Base-by-base conservation (phyloP, 1,139 yeast species). In the Yamadazyma membranifaciens region DNA sequence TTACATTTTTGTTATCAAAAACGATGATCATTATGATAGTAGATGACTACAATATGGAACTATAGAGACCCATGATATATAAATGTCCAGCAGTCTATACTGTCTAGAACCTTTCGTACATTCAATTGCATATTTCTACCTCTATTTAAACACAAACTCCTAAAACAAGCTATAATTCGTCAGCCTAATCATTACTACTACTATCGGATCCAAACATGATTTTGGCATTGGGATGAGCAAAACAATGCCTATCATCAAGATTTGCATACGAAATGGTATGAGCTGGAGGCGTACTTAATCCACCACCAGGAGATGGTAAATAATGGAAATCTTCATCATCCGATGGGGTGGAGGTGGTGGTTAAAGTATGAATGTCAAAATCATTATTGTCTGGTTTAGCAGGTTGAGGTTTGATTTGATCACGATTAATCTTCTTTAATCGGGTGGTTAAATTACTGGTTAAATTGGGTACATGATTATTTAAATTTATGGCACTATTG, bases 191-290 rank as follows among this genome's bases (percentile, higher is more conserved):
- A 25, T 14, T 20, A 24, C 35, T 36, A 24, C 35, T 36, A n/a
- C 12, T 17, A 17, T 37, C 40, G 9, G 40, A 37, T 10, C 46
- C 50, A 38, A 64, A 51, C 22, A 62, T 52, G 3, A 68, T 56
- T 34, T 55, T 59, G 15, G 73, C 73, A 46, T 67, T 60, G 1
- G 73, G 74, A 44, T 68, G 74, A 9, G 74, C 73, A 50, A 49
- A 67, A 40, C 69, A 66, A 34, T 62, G 59, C 28, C 69, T 48
- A 26, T 67, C 71, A 30, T 67, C 73, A 29, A 54, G 46, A 25
- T 54, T 54, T 3, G 53, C 43, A 39, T 51, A 62, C 5, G 57
- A 49, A 13, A 46, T 48, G 11, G 51, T 49, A 34, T 51, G 49
- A 20, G 52, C 46, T 10, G 65, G 62, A 4, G 71, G 71, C 3